These are phyloP conservation scores for Nakazawaea peltata DNA, from an alignment of 805 yeast genomes.

Conservation along the genomic window DNA sequence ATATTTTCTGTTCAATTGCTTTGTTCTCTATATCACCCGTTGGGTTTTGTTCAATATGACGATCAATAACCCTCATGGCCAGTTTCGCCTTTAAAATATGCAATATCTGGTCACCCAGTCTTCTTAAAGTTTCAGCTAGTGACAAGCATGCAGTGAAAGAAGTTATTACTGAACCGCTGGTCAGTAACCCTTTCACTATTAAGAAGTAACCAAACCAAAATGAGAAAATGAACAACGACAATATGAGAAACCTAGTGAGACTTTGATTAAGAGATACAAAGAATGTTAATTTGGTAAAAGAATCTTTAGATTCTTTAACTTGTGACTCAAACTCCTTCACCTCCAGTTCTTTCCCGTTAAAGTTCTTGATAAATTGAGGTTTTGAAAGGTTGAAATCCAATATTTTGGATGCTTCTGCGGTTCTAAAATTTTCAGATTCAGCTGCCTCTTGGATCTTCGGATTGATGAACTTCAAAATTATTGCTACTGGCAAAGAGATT, in stretches of 20 bases:
- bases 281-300: conserved; percentile 36
- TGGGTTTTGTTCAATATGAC: no score
- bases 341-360: conserved; percentile 52
- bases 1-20: conserved; percentile 9
- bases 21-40: no score
- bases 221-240: conserved; percentile 81
- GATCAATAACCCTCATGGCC: conserved; percentile 52
- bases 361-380: conserved; percentile 51
- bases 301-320: conserved; percentile 22
- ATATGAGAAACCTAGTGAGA: conserved; percentile 43
- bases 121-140: conserved; percentile 54
- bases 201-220: conserved; percentile 84
- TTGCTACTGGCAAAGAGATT: conserved; percentile 58
- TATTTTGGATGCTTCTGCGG: conserved; percentile 49
- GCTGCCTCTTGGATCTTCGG: conserved; percentile 41
- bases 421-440: conserved; percentile 44
- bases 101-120: conserved; percentile 48
- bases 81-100: conserved; percentile 65
- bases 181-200: conserved; percentile 41
- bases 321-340: conserved; percentile 27
- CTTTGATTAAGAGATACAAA: conserved; percentile 50
- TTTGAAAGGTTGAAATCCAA: conserved; percentile 66
- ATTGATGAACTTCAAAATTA: conserved; percentile 42
- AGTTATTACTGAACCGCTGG: conserved; percentile 63
- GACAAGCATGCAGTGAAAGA: conserved; percentile 77